Conservation (phyloP, 805 yeast species). For the Cyberlindnera americana region DNA sequence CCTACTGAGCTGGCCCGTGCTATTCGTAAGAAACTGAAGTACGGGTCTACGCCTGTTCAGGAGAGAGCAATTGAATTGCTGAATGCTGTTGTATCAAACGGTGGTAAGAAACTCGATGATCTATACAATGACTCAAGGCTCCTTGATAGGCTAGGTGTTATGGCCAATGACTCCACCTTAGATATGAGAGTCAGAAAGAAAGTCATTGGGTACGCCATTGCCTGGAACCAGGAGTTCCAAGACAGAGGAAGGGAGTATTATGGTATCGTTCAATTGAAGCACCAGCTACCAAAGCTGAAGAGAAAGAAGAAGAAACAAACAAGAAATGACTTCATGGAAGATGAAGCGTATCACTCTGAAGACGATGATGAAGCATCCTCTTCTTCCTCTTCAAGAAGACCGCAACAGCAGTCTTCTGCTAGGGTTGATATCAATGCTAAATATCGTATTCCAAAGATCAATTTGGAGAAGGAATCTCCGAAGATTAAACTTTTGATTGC, state of each 20-base stretch:
- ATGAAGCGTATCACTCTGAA: constrained; percentile 42
- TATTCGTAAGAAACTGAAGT: constrained; percentile 80
- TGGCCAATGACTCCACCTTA: constrained; percentile 42
- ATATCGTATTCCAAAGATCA: constrained; percentile 63
- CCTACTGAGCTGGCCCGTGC: constrained; percentile 85
- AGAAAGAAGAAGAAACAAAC: constrained; percentile 21
- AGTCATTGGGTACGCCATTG: constrained; percentile 48
- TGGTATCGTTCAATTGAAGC: constrained; percentile 45
- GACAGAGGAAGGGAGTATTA: constrained; percentile 42
- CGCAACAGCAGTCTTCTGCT: not conserved
- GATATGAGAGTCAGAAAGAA: constrained; percentile 45
- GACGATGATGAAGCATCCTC: constrained; percentile 28
- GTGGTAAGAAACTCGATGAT: constrained; percentile 32
- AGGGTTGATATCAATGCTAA: constrained; percentile 39
- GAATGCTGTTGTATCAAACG: constrained; percentile 59
- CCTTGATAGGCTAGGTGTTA: constrained; percentile 56
- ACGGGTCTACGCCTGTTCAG: constrained; percentile 69
- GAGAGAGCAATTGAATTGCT: constrained; percentile 59
- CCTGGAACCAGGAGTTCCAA: constrained; percentile 63
- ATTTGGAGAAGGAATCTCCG: constrained; percentile 69
- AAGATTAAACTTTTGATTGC: constrained; percentile 66
- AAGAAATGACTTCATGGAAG: constrained; percentile 42
- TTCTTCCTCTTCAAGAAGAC: constrained; percentile 6
- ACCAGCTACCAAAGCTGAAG: constrained; percentile 37
- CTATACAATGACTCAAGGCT: constrained; percentile 68